Percentiles rank a stretch among this genome's conserved stretches.
Conservation (phyloP, 2,329 filamentous ascomycete genomes). For the Cladosporium sp. region DNA sequence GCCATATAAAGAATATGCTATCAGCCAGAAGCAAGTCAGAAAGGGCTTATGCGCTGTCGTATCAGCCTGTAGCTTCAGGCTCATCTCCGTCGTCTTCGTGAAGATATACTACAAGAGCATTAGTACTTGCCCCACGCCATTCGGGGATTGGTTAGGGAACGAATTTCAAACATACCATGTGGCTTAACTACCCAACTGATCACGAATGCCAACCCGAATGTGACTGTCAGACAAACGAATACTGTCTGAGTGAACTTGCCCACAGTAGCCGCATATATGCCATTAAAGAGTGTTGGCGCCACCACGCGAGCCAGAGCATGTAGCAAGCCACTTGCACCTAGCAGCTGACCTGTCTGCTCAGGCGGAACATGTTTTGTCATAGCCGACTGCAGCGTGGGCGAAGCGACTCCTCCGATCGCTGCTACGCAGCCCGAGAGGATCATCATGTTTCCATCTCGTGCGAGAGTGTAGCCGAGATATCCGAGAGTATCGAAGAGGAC, state of each 20-base stretch:
- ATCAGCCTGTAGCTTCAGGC: background rate
- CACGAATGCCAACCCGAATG: constrained; percentile 64
- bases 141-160: background rate
- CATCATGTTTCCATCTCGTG: constrained; percentile 60
- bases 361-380: constrained; percentile 88
- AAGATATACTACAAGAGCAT: constrained; percentile 14
- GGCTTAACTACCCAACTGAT: constrained; percentile 69
- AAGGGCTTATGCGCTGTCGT: no score
- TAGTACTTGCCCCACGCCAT: background rate
- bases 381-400: constrained; percentile 76
- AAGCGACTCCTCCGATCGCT: constrained; percentile 76
- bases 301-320: constrained; percentile 78
- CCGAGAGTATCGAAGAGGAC: constrained; percentile 74
- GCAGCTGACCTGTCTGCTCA: constrained; percentile 76
- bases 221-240: constrained; percentile 66
- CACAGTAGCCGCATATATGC: constrained; percentile 79
- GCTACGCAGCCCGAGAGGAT: constrained; percentile 68
- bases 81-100: constrained; percentile 11
- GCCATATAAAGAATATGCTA: no score
- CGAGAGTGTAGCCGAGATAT: constrained; percentile 68
- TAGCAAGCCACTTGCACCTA: constrained; percentile 81
- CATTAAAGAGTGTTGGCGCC: constrained; percentile 77
- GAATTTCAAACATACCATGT: constrained; percentile 56
- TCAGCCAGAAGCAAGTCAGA: no score
- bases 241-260: constrained; percentile 73